phyloP scores from a whole-genome alignment of 2,329 filamentous ascomycete genomes.

The Penicillium freii region DNA sequence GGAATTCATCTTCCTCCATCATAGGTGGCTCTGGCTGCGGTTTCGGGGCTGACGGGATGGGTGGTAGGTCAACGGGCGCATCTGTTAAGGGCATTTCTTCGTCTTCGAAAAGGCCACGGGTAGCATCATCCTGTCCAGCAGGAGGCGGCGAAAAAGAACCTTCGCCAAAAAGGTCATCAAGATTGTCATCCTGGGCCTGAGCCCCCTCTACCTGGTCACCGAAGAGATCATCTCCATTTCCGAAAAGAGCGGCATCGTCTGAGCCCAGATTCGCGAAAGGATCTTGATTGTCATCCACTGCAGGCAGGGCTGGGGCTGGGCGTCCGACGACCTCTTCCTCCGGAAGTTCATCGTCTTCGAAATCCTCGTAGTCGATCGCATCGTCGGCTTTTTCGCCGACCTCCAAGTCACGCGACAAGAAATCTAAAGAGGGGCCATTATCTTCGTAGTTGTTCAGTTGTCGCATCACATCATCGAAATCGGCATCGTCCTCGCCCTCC shows the following conservation, averaged over 20 bases:
- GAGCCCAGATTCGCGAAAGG: slow-evolving; percentile 28
- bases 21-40: slow-evolving; percentile 27
- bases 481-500: slow-evolving; percentile 37
- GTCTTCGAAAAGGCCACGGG: slow-evolving; percentile 36
- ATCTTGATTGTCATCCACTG: slow-evolving; percentile 57
- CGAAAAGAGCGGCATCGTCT: slow-evolving; percentile 43
- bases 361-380: slow-evolving; percentile 86
- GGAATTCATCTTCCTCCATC: slow-evolving; percentile 27
- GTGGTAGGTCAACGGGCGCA: slow-evolving; percentile 21
- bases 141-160: slow-evolving; percentile 37
- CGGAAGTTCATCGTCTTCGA: slow-evolving; percentile 85
- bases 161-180: slow-evolving; percentile 52
- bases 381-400: slow-evolving; percentile 80
- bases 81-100: slow-evolving; percentile 19
- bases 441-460: slow-evolving; percentile 42
- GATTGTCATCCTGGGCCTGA: slow-evolving; percentile 37
- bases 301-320: slow-evolving; percentile 12
- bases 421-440: slow-evolving; percentile 38
- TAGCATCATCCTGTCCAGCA: slow-evolving; percentile 32
- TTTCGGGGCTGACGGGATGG: slow-evolving; percentile 16
- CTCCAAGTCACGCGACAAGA: slow-evolving; percentile 42
- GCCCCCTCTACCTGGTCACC: slow-evolving; percentile 26
- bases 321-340: slow-evolving; percentile 50
- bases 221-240: slow-evolving; percentile 24
- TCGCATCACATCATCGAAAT: slow-evolving; percentile 44